These are phyloP conservation scores for Purpureocillium lavendulum DNA, from an alignment of 2,329 filamentous ascomycete genomes.

Conservation along the genomic window DNA sequence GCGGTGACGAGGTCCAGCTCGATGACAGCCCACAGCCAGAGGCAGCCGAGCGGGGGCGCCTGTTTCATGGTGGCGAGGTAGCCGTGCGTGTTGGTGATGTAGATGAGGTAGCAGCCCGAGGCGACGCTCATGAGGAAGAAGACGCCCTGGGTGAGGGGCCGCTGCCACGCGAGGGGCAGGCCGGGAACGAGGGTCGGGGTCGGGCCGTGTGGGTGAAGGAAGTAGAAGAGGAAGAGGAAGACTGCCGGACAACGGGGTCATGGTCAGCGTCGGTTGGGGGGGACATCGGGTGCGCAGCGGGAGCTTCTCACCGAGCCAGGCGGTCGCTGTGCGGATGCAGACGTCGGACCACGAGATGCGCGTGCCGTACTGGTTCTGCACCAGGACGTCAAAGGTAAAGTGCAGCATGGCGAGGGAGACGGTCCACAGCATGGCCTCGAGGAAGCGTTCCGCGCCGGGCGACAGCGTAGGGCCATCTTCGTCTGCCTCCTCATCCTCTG, in stretches of 20 bases:
- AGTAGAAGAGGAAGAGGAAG: constrained; percentile 46
- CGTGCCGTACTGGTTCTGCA: constrained; percentile 70
- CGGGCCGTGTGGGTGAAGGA: constrained; percentile 44
- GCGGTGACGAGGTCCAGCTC: constrained; percentile 70
- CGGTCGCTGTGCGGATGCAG: constrained; percentile 39
- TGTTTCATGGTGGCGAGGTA: constrained; percentile 90
- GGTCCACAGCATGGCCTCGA: constrained; percentile 51
- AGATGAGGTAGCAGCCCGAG: constrained; percentile 71
- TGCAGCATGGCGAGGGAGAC: constrained; percentile 62
- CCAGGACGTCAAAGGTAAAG: constrained; percentile 70
- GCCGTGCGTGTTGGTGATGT: constrained; percentile 68
- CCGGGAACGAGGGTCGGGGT: constrained; percentile 41
- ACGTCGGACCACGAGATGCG: constrained; percentile 53
- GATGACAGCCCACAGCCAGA: constrained; percentile 91
- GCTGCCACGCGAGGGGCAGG: constrained; percentile 37
- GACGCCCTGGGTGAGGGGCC: constrained; percentile 43
- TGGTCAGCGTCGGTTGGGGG: not conserved
- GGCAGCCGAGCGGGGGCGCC: constrained; percentile 76
- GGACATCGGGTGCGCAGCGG: not conserved
- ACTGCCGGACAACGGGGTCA: constrained; percentile 26
- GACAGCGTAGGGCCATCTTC: constrained; percentile 26
- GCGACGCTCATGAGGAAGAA: constrained; percentile 55
- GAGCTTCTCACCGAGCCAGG: constrained; percentile 40
- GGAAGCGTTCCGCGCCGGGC: constrained; percentile 38
- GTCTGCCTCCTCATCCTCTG: constrained; percentile 15